phyloP scores from a whole-genome alignment of 2,329 filamentous ascomycete genomes.

The Penicillium aurantiogriseum region DNA sequence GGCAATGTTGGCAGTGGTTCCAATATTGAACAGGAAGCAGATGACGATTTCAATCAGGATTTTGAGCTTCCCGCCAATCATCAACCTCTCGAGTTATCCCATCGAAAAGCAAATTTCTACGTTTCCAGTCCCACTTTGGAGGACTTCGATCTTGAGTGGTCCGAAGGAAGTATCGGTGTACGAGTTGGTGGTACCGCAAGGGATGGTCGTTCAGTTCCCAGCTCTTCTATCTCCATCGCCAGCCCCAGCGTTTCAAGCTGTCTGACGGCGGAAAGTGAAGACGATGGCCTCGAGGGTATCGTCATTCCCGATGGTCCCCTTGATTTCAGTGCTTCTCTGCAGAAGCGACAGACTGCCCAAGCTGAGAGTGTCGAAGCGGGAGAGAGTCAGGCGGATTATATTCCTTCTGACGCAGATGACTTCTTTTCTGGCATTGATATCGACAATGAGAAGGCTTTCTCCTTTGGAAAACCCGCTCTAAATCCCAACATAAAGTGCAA shows the following conservation, averaged over 20 bases:
- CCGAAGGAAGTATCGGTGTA: constrained; percentile 87
- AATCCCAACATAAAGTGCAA: constrained; percentile 93
- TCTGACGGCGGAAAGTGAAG: constrained; percentile 87
- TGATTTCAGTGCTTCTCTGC: constrained; percentile 75
- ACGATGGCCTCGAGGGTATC: constrained; percentile 87
- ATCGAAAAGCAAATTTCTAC: constrained; percentile 60
- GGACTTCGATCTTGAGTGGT: constrained; percentile 81
- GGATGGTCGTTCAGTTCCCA: constrained; percentile 74
- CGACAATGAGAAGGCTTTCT: constrained; percentile 77
- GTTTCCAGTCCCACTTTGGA: constrained; percentile 63
- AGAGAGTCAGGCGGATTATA: constrained; percentile 16
- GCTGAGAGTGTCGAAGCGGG: constrained; percentile 32
- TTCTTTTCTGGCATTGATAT: constrained; percentile 85
- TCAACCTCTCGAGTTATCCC: constrained; percentile 61
- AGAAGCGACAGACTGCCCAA: constrained; percentile 62
- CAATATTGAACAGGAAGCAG: constrained; percentile 47
- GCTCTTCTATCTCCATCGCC: constrained; percentile 82
- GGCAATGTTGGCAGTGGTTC: constrained; percentile 30
- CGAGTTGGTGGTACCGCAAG: constrained; percentile 82
- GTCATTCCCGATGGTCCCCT: constrained; percentile 79
- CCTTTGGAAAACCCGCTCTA: constrained; percentile 74
- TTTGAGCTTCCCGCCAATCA: constrained; percentile 69
- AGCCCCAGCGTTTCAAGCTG: constrained; percentile 92
- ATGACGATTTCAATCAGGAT: constrained; percentile 71
- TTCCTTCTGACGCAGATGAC: constrained; percentile 59